Evolutionary conservation across 2,329 filamentous ascomycete genomes (phyloP).

Genomic region (Zelopaecilomyces penicillatus): DNA sequence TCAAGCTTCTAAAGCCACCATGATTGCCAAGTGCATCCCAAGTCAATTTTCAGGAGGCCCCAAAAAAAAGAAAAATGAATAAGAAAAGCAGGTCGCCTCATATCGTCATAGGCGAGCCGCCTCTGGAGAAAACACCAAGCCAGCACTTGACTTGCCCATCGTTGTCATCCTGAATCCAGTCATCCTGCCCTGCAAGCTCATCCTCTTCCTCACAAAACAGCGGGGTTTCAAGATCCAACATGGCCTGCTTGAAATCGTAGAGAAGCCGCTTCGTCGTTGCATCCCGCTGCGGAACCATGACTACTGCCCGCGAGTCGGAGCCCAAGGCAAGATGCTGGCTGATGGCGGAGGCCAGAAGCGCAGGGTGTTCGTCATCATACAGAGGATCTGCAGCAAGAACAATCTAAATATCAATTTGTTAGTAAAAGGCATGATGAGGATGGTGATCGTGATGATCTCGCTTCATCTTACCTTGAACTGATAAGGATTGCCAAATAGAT

Average conservation of each 20-base stretch:
- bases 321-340: slow-evolving; percentile 53
- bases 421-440: not conserved
- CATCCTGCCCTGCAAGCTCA: slow-evolving; percentile 58
- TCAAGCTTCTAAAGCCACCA: not conserved
- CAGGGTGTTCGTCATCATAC: slow-evolving; percentile 77
- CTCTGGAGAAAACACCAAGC: slow-evolving; percentile 53
- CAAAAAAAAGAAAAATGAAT: slow-evolving; percentile 1
- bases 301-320: slow-evolving; percentile 54
- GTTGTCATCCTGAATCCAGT: slow-evolving; percentile 56
- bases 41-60: not conserved
- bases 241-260: slow-evolving; percentile 50
- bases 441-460: not conserved
- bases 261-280: slow-evolving; percentile 55
- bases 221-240: slow-evolving; percentile 42
- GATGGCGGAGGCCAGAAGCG: slow-evolving; percentile 64
- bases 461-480: slow-evolving; percentile 40
- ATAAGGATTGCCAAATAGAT: slow-evolving; percentile 34
- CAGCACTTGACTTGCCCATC: slow-evolving; percentile 51
- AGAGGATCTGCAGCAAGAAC: slow-evolving; percentile 80
- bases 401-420: slow-evolving; percentile 35
- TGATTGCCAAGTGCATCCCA: not conserved
- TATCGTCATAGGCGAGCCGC: slow-evolving; percentile 11
- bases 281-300: slow-evolving; percentile 76
- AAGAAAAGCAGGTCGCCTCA: slow-evolving; percentile 2
- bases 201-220: slow-evolving; percentile 51